Base-by-base conservation (phyloP, 805 yeast species). In the Aciculoconidium aculeatum region DNA sequence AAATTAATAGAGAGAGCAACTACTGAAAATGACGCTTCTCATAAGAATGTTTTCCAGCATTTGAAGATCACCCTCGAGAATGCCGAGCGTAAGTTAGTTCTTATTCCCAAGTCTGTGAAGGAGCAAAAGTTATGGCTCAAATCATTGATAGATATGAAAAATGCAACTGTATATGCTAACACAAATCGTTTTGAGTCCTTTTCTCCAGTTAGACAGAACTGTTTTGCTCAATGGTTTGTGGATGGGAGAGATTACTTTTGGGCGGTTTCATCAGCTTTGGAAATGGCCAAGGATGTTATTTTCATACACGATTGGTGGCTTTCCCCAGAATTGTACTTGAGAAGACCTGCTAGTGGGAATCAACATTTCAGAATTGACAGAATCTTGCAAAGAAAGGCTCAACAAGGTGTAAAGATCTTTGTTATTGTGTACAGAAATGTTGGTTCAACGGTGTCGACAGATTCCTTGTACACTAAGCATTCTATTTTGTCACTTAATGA, bases 291-390 rank as follows among this genome's bases (percentile, higher is more conserved):
- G 41, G 97, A 92, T 62, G 90, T 82, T 1, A 80, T 92, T 18
- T 92, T 79, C 51, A 86, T 92, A 28, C 96, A 92, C 49, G 99
- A 90, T 48, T 92, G 99, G 99, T 92, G 98, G 98, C 65, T 92
- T 15, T 74, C 90, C 4, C 99, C 99, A 0, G 98, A 92, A 53
- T 52, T 92, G 3, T 94, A 92, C 46, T 63, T 92, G 59, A 72
- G 98, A 39, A 67, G 99, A 28, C 98, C 98, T 0, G 90, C 95
- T 0, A 80, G 84, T 54, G 96, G 96, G 6, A 90, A 90, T 45
- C 97, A 92, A 54, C 80, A 84, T 39, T 92, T 86, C 79, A 72
- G 99, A 50, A 61, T 92, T 23, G 99, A 92, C 55, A 70, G 98
- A 47, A 55, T 92, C 2, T 64, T 92, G 41, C 85, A 84, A 51